These are phyloP conservation scores for Parachlorella kessleri DNA, from an alignment of 139 green algal genomes.

Conservation along the genomic window DNA sequence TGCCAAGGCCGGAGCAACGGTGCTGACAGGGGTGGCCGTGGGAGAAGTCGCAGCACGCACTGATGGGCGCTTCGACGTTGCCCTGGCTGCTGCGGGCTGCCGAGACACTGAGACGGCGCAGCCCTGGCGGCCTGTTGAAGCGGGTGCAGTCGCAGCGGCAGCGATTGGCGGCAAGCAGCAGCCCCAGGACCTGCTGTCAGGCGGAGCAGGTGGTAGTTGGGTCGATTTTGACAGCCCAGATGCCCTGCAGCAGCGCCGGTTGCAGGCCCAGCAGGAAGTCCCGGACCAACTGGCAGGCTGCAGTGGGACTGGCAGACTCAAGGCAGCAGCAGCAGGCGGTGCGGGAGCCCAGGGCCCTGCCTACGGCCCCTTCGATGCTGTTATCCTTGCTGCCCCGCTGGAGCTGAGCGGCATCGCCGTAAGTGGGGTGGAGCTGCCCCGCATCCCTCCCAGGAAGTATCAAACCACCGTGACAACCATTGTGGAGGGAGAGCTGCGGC, in stretches of 20 bases:
- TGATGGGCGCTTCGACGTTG: slow-evolving; percentile 12
- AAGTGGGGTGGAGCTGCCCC: slow-evolving; percentile 6
- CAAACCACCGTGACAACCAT: slow-evolving; percentile 57
- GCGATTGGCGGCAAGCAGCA: not conserved
- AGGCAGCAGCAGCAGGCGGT: too few species aligned
- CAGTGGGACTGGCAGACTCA: too few species aligned
- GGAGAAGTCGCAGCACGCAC: not conserved
- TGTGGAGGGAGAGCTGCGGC: slow-evolving; percentile 45
- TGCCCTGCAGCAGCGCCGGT: too few species aligned
- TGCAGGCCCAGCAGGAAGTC: too few species aligned
- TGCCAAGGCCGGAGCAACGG: slow-evolving; percentile 6
- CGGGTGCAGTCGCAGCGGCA: not conserved
- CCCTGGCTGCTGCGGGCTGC: too few species aligned
- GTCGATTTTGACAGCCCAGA: too few species aligned
- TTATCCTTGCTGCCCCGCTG: slow-evolving; percentile 55
- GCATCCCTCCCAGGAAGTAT: slow-evolving; percentile 38
- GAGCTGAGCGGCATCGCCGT: slow-evolving; percentile 32
- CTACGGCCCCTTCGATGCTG: slow-evolving; percentile 40
- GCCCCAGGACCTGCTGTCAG: too few species aligned
- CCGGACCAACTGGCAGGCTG: too few species aligned
- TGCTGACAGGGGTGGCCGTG: slow-evolving; percentile 9
- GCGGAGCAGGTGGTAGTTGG: not conserved
- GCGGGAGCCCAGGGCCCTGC: too few species aligned
- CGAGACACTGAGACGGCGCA: too few species aligned
- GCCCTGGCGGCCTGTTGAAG: not conserved